A percentile compares a stretch with the other conserved stretches of the same genome.
Evolutionary conservation across 2,329 filamentous ascomycete genomes (phyloP).

Genomic region (Volutella citrinella): DNA sequence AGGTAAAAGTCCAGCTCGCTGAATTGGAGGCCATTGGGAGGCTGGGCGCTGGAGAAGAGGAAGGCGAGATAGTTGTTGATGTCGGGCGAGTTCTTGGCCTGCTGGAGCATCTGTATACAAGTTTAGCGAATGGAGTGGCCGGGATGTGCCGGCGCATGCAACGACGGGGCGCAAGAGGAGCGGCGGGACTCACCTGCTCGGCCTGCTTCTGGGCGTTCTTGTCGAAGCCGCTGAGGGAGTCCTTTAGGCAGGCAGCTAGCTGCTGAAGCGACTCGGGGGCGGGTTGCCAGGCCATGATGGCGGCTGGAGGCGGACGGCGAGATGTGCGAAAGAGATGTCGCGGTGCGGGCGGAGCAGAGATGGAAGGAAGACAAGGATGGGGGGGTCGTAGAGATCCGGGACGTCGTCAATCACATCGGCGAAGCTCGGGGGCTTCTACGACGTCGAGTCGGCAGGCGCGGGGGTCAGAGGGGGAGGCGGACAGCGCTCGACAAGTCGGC

Average conservation of each 20-base stretch:
- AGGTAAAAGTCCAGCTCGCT: constrained; percentile 64
- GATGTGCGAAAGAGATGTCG: constrained; percentile 5
- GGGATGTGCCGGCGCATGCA: no score
- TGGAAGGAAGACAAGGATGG: constrained; percentile 13
- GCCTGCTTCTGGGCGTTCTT: constrained; percentile 81
- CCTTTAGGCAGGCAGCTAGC: constrained; percentile 83
- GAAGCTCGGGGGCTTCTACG: constrained; percentile 23
- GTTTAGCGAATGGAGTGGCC: constrained; percentile 17
- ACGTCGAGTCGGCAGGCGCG: constrained; percentile 16
- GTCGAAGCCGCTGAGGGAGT: constrained; percentile 85
- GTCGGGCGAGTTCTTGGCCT: constrained; percentile 85
- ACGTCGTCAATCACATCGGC: constrained; percentile 22
- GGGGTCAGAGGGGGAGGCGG: constrained; percentile 10
- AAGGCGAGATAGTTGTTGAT: constrained; percentile 97
- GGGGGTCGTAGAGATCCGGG: constrained; percentile 12
- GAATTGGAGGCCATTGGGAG: constrained; percentile 58
- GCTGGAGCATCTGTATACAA: constrained; percentile 74
- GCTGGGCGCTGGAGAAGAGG: constrained; percentile 72
- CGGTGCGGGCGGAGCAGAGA: constrained; percentile 4
- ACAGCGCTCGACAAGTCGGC: background rate
- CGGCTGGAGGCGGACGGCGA: constrained; percentile 18
- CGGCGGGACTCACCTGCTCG: constrained; percentile 69
- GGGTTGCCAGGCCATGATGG: constrained; percentile 88
- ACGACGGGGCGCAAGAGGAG: constrained; percentile 5
- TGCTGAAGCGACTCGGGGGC: constrained; percentile 82